A percentile compares a stretch with the other conserved stretches of the same genome.
These are phyloP conservation scores for Triticum dicoccoides DNA, from an alignment of 176 grass and related monocot species.

Conservation along the genomic window DNA sequence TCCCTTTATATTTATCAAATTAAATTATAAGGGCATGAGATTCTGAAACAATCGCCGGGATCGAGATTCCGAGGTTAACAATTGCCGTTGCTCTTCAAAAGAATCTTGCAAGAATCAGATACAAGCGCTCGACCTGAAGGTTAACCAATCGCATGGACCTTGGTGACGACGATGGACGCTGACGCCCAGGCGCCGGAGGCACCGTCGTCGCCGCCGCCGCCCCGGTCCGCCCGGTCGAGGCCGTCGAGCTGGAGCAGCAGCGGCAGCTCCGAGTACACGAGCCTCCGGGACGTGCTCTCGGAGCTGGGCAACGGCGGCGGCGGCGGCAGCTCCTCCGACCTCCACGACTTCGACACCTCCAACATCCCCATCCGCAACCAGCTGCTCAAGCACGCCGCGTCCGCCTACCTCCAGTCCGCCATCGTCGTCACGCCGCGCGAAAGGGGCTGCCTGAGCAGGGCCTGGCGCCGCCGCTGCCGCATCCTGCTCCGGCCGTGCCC, in stretches of 20 bases:
- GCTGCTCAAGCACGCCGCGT: constrained; percentile 64
- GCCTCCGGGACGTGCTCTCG: constrained; percentile 59
- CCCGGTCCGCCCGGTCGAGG: constrained; percentile 16
- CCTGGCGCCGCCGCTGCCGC: constrained; percentile 37
- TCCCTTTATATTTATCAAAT: constrained; percentile 18
- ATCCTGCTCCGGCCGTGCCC: constrained; percentile 18
- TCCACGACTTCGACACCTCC: constrained; percentile 39
- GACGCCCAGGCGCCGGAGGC: constrained; percentile 35
- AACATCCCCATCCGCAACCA: constrained; percentile 70
- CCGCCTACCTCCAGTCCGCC: constrained; percentile 68
- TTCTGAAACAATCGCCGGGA: background rate
- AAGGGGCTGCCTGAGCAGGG: constrained; percentile 30
- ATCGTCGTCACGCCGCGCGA: constrained; percentile 38
- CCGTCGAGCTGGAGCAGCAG: constrained; percentile 28
- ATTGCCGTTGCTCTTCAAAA: background rate
- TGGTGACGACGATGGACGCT: constrained; percentile 32
- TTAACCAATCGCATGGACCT: constrained; percentile 1
- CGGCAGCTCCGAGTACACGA: constrained; percentile 51
- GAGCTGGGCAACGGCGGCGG: background rate
- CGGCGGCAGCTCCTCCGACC: background rate
- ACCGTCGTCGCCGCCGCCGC: background rate
- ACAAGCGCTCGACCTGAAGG: background rate
- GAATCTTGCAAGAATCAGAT: background rate
- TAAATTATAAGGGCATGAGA: constrained; percentile 1
- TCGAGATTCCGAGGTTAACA: background rate